These are phyloP conservation scores for Schizothecium vesticola DNA, from an alignment of 495 filamentous ascomycete species.

Conservation along the genomic window DNA sequence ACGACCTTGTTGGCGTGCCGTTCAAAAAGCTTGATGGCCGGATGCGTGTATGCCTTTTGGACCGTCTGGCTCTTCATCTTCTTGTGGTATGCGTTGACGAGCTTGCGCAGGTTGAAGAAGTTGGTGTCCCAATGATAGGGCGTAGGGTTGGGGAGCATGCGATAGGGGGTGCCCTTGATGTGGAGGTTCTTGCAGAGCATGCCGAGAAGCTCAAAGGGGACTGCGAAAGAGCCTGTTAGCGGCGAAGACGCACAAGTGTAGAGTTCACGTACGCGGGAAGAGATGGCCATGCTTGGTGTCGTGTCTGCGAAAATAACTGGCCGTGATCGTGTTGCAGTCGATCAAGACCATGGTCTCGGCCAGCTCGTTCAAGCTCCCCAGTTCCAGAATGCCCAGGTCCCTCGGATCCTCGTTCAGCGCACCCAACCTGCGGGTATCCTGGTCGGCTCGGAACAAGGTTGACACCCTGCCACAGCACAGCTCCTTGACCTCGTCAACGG, in stretches of 20 bases:
- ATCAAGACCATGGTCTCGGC: conserved; percentile 42
- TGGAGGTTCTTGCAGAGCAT: conserved; percentile 46
- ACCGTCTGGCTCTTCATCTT: conserved; percentile 13
- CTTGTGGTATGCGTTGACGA: conserved; percentile 30
- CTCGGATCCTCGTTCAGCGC: conserved; percentile 33
- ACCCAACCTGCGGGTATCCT: conserved; percentile 31
- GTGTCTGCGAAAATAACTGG: conserved; percentile 32
- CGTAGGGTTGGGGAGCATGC: conserved; percentile 48
- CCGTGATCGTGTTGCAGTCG: conserved; percentile 38
- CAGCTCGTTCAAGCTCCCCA: conserved; percentile 37
- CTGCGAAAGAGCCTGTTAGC: conserved; percentile 24
- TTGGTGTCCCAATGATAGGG: conserved; percentile 42
- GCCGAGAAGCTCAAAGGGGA: conserved; percentile 47
- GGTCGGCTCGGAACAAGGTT: conserved; percentile 37
- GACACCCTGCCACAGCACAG: conserved; percentile 44
- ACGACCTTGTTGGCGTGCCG: conserved; percentile 6
- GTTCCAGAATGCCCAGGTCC: conserved; percentile 30
- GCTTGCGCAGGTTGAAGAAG: conserved; percentile 30
- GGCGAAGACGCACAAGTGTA: not conserved
- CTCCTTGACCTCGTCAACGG: conserved; percentile 41
- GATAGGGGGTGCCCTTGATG: conserved; percentile 35
- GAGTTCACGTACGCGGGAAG: conserved; percentile 39
- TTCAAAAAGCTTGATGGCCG: conserved; percentile 8
- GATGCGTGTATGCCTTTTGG: not conserved
- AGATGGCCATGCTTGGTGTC: conserved; percentile 37